phyloP scores from a whole-genome alignment of 2,329 filamentous ascomycete species.

The Hortaea werneckii region DNA sequence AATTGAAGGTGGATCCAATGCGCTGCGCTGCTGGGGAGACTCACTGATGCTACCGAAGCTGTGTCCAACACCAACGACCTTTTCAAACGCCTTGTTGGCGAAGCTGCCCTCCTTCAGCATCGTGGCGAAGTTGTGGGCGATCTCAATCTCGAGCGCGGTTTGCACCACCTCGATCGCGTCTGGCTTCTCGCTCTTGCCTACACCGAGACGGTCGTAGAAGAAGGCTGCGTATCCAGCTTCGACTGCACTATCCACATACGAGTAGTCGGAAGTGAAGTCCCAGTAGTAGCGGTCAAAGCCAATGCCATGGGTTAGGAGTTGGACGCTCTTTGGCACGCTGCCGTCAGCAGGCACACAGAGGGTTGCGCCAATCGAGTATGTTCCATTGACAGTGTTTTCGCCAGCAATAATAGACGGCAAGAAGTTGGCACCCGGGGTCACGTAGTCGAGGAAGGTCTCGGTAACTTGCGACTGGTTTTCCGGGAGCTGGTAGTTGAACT shows the following conservation, averaged over 20 bases:
- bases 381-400: not conserved
- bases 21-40: not conserved
- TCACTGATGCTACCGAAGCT: slow-evolving; percentile 25
- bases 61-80: slow-evolving; percentile 32
- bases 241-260: slow-evolving; percentile 32
- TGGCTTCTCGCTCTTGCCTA: slow-evolving; percentile 28
- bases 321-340: slow-evolving; percentile 17
- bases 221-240: slow-evolving; percentile 30
- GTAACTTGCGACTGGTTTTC: slow-evolving; percentile 20
- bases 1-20: not conserved
- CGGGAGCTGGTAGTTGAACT: slow-evolving; percentile 18
- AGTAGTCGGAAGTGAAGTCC: slow-evolving; percentile 23
- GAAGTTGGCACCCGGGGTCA: slow-evolving; percentile 12
- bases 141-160: slow-evolving; percentile 27
- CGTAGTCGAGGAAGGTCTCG: slow-evolving; percentile 15
- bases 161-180: slow-evolving; percentile 31
- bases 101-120: slow-evolving; percentile 23
- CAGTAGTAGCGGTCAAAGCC: slow-evolving; percentile 28
- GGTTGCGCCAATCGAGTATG: slow-evolving; percentile 1
- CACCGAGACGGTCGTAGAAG: slow-evolving; percentile 34
- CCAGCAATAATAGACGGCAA: not conserved
- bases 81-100: slow-evolving; percentile 9
- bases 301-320: slow-evolving; percentile 33
- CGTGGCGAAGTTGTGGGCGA: slow-evolving; percentile 25
- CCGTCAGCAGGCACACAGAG: not conserved